Evolutionary conservation across 208 protist genomes (phyloP), one percentile per base, ranked within the genome.

Genomic region (Wallacemonas sp.): DNA sequence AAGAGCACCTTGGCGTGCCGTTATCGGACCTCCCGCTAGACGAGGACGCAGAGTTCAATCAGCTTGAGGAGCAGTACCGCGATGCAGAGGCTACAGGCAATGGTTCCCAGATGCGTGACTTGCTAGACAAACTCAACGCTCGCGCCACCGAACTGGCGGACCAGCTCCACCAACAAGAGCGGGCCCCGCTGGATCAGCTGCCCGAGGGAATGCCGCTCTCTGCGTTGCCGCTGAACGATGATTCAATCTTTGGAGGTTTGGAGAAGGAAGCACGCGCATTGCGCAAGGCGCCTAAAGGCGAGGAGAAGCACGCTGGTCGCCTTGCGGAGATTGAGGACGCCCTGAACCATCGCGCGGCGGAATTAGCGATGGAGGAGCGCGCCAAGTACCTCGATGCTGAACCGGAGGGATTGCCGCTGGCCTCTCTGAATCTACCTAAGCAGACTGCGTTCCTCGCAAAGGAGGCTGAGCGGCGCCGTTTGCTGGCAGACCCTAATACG

Each of bases 171-270:
- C 28, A 71, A 17, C 55, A 45, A 46, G 82, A 84, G 54, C 72
- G 75, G 0, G 66, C 54, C 2, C 17, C 26, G 5, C 69, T 89
- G 5, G 42, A 81, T 54, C 69, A 75, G 62, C 42, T 24, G 12
- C 82, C 79, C 17, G 71, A 83, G 44, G 82, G 81, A 24, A 71
- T 92, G 17, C 86, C 86, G 9, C 60, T 92, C 27, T 34, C 36
- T 2, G 58, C 69, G 24, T 49, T 91, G 47, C 76, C 78, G 28
- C 54, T 87, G 39, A 79, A 91, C 66, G 62, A 77, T 4, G 85
- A 91, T 53, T 44, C 60, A 1, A 56, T 64, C 46, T 81, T 82
- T 38, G 68, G 72, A 34, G 61, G 31, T 12, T 46, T 85, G 21
- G 85, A 91, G 58, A 55, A 60, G 19, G 81, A 84, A 19, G 82